A percentile compares a stretch with the other conserved stretches of the same genome.
phyloP scores from a whole-genome alignment of 2,329 filamentous ascomycete genomes.

The Phialocephala sp. region DNA sequence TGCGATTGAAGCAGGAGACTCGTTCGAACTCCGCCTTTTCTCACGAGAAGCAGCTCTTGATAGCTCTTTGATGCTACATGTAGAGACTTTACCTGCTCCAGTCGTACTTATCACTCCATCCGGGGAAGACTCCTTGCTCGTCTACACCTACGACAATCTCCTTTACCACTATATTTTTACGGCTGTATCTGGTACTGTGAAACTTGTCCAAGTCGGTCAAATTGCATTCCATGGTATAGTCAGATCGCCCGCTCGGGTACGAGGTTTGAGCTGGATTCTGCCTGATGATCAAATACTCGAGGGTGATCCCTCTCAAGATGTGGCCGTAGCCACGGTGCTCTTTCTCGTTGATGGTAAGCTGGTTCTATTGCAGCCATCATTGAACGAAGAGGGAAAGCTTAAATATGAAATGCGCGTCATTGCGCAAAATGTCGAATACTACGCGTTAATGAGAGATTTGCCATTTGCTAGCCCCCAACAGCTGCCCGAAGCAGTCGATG shows the following conservation, averaged over 20 bases:
- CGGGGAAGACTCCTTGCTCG: constrained; percentile 90
- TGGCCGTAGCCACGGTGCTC: constrained; percentile 88
- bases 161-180: constrained; percentile 94
- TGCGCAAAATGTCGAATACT: constrained; percentile 95
- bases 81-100: constrained; percentile 79
- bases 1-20: constrained; percentile 83
- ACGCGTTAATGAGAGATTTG: constrained; percentile 89
- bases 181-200: constrained; percentile 69
- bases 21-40: constrained; percentile 88
- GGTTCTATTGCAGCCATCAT: constrained; percentile 85
- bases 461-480: constrained; percentile 45
- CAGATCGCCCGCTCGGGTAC: constrained; percentile 86
- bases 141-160: constrained; percentile 96
- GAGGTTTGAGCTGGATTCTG: constrained; percentile 93
- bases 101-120: constrained; percentile 90
- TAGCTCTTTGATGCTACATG: constrained; percentile 73
- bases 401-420: constrained; percentile 99
- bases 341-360: constrained; percentile 98
- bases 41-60: constrained; percentile 85
- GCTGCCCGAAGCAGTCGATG: constrained; percentile 12
- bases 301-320: constrained; percentile 94
- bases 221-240: constrained; percentile 98
- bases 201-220: constrained; percentile 91
- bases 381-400: constrained; percentile 80
- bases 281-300: constrained; percentile 88